These are phyloP conservation scores for Neurospora crassa DNA, from an alignment of 2,329 filamentous ascomycete genomes.

Conservation along the genomic window DNA sequence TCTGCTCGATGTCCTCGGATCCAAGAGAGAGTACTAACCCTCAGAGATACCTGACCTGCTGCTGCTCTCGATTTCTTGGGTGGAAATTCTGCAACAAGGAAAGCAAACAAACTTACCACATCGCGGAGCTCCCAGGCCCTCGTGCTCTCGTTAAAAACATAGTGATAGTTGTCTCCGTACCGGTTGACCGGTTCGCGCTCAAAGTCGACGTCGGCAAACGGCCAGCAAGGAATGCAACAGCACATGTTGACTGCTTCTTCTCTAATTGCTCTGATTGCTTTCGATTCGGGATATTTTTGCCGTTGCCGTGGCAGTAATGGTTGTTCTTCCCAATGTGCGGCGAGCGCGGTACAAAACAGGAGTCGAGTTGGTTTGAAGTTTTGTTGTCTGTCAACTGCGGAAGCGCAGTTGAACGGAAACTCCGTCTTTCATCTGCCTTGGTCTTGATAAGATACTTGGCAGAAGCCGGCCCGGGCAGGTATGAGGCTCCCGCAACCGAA, in stretches of 20 bases:
- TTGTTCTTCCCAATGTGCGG: neutral
- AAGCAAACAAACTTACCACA: constrained; percentile 21
- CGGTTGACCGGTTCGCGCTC: constrained; percentile 31
- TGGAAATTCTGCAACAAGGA: neutral
- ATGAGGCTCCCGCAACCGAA: neutral
- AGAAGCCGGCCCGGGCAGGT: neutral
- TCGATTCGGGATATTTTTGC: neutral
- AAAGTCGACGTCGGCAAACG: constrained; percentile 36
- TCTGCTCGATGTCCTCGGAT: neutral
- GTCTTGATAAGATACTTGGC: neutral
- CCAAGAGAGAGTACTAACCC: neutral
- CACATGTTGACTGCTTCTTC: constrained; percentile 32
- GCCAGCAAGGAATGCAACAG: constrained; percentile 37
- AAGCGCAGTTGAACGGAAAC: neutral
- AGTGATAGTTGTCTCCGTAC: constrained; percentile 23
- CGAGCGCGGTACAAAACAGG: neutral
- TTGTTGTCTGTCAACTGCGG: no score
- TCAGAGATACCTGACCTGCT: neutral
- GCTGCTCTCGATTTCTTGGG: neutral
- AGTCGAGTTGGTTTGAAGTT: neutral
- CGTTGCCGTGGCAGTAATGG: neutral
- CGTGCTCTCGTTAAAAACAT: constrained; percentile 30
- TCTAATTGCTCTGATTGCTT: neutral
- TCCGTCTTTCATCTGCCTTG: neutral
- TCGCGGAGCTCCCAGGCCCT: constrained; percentile 25